Evolutionary conservation across 805 yeast genomes (phyloP).

Genomic region (Cyberlindnera lachancei): DNA sequence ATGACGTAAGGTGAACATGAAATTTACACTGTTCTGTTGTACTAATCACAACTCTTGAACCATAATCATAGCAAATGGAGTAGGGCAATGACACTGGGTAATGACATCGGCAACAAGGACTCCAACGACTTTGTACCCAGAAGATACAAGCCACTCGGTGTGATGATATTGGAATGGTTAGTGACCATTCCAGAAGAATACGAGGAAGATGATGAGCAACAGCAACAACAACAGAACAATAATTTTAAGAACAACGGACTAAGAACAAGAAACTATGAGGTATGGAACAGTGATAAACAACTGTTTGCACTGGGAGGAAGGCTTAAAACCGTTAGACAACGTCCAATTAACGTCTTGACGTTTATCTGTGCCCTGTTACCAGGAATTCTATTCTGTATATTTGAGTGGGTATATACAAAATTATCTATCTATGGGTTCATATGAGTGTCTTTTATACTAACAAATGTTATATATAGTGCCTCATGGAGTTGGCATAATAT

Average conservation of each 20-base stretch:
- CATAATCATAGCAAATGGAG: no score
- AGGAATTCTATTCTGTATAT: slow-evolving; percentile 45
- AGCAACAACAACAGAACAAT: neutral
- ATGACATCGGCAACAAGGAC: no score
- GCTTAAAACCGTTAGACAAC: slow-evolving; percentile 34
- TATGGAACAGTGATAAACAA: slow-evolving; percentile 32
- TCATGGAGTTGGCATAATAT: slow-evolving; percentile 50
- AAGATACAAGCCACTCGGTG: slow-evolving; percentile 8
- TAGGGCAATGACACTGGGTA: no score
- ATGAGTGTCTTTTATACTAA: neutral
- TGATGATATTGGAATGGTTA: slow-evolving; percentile 18
- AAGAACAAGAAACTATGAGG: slow-evolving; percentile 33
- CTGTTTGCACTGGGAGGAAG: slow-evolving; percentile 63
- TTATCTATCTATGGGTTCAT: neutral
- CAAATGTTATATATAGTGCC: slow-evolving; percentile 20
- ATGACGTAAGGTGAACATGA: no score
- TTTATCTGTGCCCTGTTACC: slow-evolving; percentile 33
- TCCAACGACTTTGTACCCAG: no score
- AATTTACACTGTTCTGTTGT: no score
- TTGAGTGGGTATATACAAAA: slow-evolving; percentile 23
- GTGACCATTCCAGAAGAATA: slow-evolving; percentile 12
- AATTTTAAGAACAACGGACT: neutral
- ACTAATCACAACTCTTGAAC: no score
- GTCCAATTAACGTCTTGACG: slow-evolving; percentile 34
- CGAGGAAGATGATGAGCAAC: no score